Evolutionary conservation across 1,284 basidiomycete species (phyloP), one percentile per base, ranked within the genome.

Genomic region (Ceratobasidium sp.): DNA sequence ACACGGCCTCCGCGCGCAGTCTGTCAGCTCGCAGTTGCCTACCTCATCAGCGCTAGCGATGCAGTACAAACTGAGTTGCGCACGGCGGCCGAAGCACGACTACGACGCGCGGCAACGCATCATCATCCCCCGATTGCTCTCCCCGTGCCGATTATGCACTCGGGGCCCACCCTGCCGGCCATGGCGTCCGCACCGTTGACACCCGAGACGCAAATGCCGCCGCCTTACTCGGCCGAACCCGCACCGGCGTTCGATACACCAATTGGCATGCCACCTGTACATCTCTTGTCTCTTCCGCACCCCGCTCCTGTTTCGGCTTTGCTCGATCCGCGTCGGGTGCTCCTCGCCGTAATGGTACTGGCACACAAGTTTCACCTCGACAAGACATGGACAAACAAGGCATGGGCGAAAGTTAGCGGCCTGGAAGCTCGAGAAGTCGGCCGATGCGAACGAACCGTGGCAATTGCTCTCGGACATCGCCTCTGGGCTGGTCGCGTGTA

Each of bases 341-440:
- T 98, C 78, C 82, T 97, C 6, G 93, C 93, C 0, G 88, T 92
- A 0, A 82, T 97, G 43, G 93, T 98, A 72, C 83, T 94, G 50
- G 94, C 94, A 0, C 90, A 91, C 38, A 98, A 98, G 77, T 96
- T 96, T 78, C 87, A 92, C 69, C 93, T 96, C 80, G 95, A 98
- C 76, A 89, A 91, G 68, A 94, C 91, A 62, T 97, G 95, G 76
- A 94, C 92, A 15, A 96, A 97, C 77, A 86, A 88, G 25, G 94
- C 94, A 22, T 97, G 94, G 95, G 89, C 92, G 7, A 94, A 94
- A 75, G 82, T 93, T 1, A 91, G 89, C 29, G 90, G 91, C 35
- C 82, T 93, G 3, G 87, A 88, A 0, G 85, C 90, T 6, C 82
- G 88, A 45, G 91, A 93, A 79, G 90, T 93, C 55, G 86, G 90